phyloP scores from a whole-genome alignment of 2,329 filamentous ascomycete genomes.

The Drechslerella dactyloides region DNA sequence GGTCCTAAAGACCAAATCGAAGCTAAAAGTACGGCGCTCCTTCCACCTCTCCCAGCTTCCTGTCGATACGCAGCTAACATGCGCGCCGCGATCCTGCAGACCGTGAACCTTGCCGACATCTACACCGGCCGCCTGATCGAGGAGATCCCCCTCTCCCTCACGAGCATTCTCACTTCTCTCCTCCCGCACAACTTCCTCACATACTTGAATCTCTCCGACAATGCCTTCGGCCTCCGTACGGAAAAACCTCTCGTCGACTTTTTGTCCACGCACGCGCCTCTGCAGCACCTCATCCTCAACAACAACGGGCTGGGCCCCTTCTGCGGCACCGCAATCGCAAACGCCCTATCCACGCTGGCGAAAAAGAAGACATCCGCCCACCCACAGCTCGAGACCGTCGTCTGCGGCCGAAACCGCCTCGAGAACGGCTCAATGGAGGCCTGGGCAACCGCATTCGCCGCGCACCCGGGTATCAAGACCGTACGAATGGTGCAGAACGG shows the following conservation, averaged over 20 bases:
- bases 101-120: constrained; percentile 93
- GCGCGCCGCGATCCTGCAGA: constrained; percentile 59
- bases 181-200: constrained; percentile 84
- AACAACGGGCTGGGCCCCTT: constrained; percentile 96
- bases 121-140: constrained; percentile 92
- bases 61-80: neutral
- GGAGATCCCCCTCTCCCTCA: constrained; percentile 91
- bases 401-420: constrained; percentile 92
- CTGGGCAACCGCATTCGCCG: constrained; percentile 85
- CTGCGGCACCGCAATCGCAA: constrained; percentile 85
- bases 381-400: constrained; percentile 85
- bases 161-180: constrained; percentile 81
- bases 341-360: constrained; percentile 82
- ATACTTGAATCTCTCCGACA: constrained; percentile 95
- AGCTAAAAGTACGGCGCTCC: constrained; percentile 68
- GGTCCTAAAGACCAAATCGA: constrained; percentile 82
- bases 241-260: constrained; percentile 92
- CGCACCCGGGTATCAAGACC: constrained; percentile 79
- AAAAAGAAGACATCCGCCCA: constrained; percentile 80
- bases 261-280: constrained; percentile 82
- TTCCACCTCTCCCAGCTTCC: constrained; percentile 2
- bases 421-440: constrained; percentile 96
- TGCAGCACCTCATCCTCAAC: constrained; percentile 94
- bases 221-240: constrained; percentile 95
- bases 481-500: constrained; percentile 99